phyloP scores from a whole-genome alignment of 1,139 yeast species.

The Taphrina confusa region DNA sequence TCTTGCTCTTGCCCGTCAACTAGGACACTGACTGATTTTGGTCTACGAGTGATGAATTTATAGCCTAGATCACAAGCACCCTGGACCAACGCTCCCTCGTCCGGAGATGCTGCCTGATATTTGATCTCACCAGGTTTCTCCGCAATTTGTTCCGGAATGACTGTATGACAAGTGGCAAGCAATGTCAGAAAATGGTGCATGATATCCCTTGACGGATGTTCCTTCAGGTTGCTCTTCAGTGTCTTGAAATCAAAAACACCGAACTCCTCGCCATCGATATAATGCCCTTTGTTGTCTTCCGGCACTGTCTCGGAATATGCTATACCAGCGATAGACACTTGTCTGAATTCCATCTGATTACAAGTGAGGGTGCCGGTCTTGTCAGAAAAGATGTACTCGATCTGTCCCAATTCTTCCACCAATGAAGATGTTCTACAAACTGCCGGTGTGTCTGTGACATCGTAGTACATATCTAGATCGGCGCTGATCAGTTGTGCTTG shows the following conservation, averaged over 20 bases:
- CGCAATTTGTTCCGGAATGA: slow-evolving; percentile 80
- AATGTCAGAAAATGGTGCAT: slow-evolving; percentile 81
- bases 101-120: slow-evolving; percentile 98
- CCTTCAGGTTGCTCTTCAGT: slow-evolving; percentile 56
- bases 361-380: slow-evolving; percentile 95
- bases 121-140: slow-evolving; percentile 55
- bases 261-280: slow-evolving; percentile 59
- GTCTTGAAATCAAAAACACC: slow-evolving; percentile 77
- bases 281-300: slow-evolving; percentile 58
- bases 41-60: slow-evolving; percentile 79
- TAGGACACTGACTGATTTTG: slow-evolving; percentile 73
- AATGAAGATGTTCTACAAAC: slow-evolving; percentile 91
- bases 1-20: slow-evolving; percentile 54
- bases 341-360: slow-evolving; percentile 92
- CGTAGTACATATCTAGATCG: slow-evolving; percentile 89
- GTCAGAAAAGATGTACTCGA: slow-evolving; percentile 91
- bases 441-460: slow-evolving; percentile 86
- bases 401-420: slow-evolving; percentile 95
- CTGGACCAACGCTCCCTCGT: slow-evolving; percentile 96
- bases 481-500: slow-evolving; percentile 93
- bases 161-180: slow-evolving; percentile 93
- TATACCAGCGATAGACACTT: slow-evolving; percentile 90
- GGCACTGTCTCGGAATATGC: slow-evolving; percentile 89
- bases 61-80: slow-evolving; percentile 92
- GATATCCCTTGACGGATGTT: slow-evolving; percentile 55